Conservation (phyloP, 2,329 filamentous ascomycete genomes). For the Tolypocladium paradoxum region DNA sequence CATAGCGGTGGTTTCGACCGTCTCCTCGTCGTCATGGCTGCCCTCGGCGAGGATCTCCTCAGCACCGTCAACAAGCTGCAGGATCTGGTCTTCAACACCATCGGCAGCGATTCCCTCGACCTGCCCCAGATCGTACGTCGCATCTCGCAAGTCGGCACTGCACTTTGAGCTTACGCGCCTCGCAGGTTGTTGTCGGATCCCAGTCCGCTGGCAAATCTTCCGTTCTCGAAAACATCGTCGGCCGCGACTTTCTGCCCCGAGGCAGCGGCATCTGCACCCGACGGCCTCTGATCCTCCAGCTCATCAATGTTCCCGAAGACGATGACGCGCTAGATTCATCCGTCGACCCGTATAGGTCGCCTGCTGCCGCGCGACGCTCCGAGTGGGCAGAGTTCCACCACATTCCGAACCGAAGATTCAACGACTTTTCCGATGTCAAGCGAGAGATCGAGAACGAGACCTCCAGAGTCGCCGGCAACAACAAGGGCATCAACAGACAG, state of each 20-base stretch:
- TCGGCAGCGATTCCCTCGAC: conserved; percentile 96
- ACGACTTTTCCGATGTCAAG: conserved; percentile 87
- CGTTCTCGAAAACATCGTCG: conserved; percentile 97
- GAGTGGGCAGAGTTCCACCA: conserved; percentile 97
- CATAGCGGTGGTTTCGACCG: background rate
- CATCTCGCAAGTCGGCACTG: background rate
- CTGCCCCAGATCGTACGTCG: conserved; percentile 87
- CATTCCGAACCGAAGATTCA: conserved; percentile 78
- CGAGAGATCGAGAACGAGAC: conserved; percentile 97
- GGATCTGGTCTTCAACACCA: conserved; percentile 98
- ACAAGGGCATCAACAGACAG: conserved; percentile 96
- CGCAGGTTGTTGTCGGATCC: conserved; percentile 90
- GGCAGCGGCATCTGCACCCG: conserved; percentile 95
- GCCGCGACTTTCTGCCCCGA: conserved; percentile 90
- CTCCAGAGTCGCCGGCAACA: conserved; percentile 78
- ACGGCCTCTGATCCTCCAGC: conserved; percentile 86
- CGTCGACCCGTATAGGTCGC: conserved; percentile 64
- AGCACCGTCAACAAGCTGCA: conserved; percentile 96
- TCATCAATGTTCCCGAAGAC: conserved; percentile 90
- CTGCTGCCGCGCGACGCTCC: conserved; percentile 54
- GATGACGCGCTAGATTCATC: conserved; percentile 53
- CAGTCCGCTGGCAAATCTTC: conserved; percentile 98
- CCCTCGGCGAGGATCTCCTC: conserved; percentile 91
- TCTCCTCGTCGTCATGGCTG: conserved; percentile 57
- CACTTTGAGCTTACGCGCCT: conserved; percentile 7